Percentiles rank a stretch among this genome's conserved stretches.
Evolutionary conservation across 2,329 filamentous ascomycete genomes (phyloP).

Genomic region (Nothophoma quercina): DNA sequence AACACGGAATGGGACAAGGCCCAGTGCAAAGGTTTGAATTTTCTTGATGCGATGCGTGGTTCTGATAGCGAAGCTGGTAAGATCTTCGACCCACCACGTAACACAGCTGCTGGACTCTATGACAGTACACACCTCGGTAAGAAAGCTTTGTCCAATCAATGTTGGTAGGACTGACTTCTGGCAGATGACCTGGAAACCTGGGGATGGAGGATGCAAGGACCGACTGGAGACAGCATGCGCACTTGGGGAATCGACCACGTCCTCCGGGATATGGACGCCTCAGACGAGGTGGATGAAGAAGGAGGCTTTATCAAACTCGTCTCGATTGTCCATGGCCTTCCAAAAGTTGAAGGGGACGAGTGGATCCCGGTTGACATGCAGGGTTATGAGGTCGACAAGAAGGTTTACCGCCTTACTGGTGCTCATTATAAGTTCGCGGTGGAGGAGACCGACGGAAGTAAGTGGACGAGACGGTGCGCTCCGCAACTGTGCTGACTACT

Average conservation of each 20-base stretch:
- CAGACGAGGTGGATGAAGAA: neutral
- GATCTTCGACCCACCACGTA: slow-evolving; percentile 1
- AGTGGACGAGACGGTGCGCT: neutral
- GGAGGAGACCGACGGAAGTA: neutral
- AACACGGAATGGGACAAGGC: neutral
- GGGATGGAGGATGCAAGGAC: neutral
- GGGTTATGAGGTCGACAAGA: neutral
- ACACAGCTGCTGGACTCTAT: neutral
- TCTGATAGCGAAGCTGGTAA: slow-evolving; percentile 6
- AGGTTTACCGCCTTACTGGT: slow-evolving; percentile 2
- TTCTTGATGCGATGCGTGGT: slow-evolving; percentile 2
- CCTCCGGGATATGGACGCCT: slow-evolving; percentile 1
- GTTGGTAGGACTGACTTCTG: neutral
- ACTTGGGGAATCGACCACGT: neutral
- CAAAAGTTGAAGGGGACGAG: neutral
- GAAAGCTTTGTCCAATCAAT: neutral
- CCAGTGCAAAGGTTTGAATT: neutral
- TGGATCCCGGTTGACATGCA: neutral
- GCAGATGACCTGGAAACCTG: neutral
- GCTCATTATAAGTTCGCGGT: neutral
- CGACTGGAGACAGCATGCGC: neutral
- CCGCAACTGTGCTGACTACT: neutral
- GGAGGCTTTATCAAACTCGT: neutral
- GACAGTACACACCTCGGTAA: neutral
- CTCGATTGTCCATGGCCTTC: neutral